These are phyloP conservation scores for Sechiopsis laciniata DNA, from an alignment of 306 rosid species.

Conservation along the genomic window DNA sequence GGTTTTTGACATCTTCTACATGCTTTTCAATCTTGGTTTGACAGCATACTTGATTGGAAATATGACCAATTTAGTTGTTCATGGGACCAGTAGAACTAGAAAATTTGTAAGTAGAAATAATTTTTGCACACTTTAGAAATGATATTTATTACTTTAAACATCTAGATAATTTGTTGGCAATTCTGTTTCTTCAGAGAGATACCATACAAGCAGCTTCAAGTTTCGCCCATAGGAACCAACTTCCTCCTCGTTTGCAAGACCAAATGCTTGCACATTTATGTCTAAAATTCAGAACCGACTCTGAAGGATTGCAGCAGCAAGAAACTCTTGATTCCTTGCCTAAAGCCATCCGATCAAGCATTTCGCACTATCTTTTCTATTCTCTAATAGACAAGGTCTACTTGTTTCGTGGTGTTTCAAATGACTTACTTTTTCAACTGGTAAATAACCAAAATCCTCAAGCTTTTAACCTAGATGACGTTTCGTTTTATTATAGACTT, in stretches of 20 bases:
- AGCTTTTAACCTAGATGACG: neutral
- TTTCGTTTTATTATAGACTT: neutral
- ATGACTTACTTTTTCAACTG: constrained; percentile 83
- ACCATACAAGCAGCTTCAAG: constrained; percentile 94
- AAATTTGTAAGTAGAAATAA: constrained; percentile 57
- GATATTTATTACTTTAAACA: neutral
- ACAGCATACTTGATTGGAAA: constrained; percentile 94
- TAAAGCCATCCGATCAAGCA: constrained; percentile 85
- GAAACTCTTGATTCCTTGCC: constrained; percentile 92
- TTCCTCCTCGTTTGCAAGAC: constrained; percentile 73
- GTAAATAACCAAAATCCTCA: constrained; percentile 34
- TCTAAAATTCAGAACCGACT: constrained; percentile 79
- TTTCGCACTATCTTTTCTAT: constrained; percentile 81
- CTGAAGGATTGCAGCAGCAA: constrained; percentile 93
- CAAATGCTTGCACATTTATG: constrained; percentile 96
- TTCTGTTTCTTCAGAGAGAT: constrained; percentile 49
- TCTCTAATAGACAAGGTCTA: constrained; percentile 65
- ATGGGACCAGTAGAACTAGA: constrained; percentile 83
- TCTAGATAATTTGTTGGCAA: too few relatives aligned
- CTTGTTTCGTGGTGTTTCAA: constrained; percentile 78
- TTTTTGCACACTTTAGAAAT: neutral
- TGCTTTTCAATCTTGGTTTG: constrained; percentile 85
- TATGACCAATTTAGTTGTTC: constrained; percentile 93
- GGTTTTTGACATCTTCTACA: constrained; percentile 75
- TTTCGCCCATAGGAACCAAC: constrained; percentile 79